phyloP scores from a whole-genome alignment of 208 protist species.

The Sergeia podlipaevii region DNA sequence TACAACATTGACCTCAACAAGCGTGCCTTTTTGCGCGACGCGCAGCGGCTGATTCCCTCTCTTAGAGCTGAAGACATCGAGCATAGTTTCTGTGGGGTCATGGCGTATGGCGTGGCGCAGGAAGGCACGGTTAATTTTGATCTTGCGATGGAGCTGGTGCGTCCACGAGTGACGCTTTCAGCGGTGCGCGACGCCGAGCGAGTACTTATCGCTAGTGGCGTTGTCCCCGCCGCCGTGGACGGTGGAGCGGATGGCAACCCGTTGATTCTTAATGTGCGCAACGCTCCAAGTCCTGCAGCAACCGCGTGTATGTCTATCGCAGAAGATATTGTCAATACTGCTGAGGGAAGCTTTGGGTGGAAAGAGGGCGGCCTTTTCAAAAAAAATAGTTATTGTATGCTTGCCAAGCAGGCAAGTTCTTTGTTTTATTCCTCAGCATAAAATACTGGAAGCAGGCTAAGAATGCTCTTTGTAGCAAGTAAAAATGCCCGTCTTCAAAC shows the following conservation, averaged over 20 bases:
- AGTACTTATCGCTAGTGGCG: background rate
- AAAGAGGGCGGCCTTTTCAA: no score
- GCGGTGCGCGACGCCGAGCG: background rate
- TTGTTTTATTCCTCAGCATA: no score
- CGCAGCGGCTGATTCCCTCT: slow-evolving; percentile 28
- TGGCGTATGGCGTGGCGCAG: slow-evolving; percentile 26
- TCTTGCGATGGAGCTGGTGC: slow-evolving; percentile 31
- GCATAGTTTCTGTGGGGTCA: slow-evolving; percentile 43
- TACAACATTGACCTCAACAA: slow-evolving; percentile 26
- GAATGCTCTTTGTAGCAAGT: no score
- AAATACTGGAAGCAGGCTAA: no score
- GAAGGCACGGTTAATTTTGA: slow-evolving; percentile 23
- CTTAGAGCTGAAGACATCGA: slow-evolving; percentile 31
- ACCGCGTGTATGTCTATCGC: slow-evolving; percentile 71
- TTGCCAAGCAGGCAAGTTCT: no score
- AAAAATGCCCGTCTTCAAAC: no score
- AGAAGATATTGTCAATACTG: slow-evolving; percentile 37
- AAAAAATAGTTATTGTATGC: no score
- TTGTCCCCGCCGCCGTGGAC: background rate
- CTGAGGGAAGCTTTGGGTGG: slow-evolving; percentile 32
- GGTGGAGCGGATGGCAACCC: background rate
- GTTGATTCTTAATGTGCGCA: slow-evolving; percentile 59
- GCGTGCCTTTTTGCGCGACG: slow-evolving; percentile 27
- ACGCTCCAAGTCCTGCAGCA: slow-evolving; percentile 61
- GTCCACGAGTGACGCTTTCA: slow-evolving; percentile 19